Percentiles rank a stretch among this genome's conserved stretches.
Conservation (phyloP, 148 eudicot species). For the Mesembryanthemum crystallinum region DNA sequence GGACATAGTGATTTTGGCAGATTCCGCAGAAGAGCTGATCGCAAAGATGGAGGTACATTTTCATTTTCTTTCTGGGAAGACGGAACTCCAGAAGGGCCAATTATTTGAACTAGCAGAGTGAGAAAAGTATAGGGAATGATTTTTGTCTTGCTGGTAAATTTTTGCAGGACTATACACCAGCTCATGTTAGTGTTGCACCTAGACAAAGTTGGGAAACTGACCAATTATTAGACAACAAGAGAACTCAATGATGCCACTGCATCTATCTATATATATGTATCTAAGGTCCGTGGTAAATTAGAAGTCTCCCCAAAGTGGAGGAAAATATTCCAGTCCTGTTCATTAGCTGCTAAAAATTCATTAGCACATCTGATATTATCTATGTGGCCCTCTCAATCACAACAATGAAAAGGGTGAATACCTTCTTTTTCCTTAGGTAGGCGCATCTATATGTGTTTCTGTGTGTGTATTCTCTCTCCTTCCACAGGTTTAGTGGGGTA, state of each 20-base stretch:
- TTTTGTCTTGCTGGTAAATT: conserved; percentile 16
- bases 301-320: background rate
- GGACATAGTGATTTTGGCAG: conserved; percentile 58
- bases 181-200: conserved; percentile 58
- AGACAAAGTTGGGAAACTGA: conserved; percentile 62
- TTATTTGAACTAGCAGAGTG: conserved; percentile 24
- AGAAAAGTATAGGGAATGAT: conserved; percentile 18
- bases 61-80: background rate
- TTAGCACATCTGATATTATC: background rate
- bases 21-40: conserved; percentile 56
- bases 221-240: conserved; percentile 36
- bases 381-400: conserved; percentile 11
- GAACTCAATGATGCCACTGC: background rate
- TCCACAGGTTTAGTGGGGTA: background rate
- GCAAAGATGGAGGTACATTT: conserved; percentile 65
- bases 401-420: background rate
- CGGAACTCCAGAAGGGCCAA: background rate
- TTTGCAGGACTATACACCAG: conserved; percentile 67
- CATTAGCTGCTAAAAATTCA: background rate
- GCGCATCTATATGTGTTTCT: background rate
- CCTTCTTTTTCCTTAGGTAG: background rate
- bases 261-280: background rate
- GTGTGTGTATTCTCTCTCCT: background rate
- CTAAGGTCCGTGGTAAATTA: background rate
- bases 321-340: background rate